Percentiles rank a stretch among this genome's conserved stretches.
Evolutionary conservation across 495 filamentous ascomycete species (phyloP).

Genomic region (Neurospora sp.): DNA sequence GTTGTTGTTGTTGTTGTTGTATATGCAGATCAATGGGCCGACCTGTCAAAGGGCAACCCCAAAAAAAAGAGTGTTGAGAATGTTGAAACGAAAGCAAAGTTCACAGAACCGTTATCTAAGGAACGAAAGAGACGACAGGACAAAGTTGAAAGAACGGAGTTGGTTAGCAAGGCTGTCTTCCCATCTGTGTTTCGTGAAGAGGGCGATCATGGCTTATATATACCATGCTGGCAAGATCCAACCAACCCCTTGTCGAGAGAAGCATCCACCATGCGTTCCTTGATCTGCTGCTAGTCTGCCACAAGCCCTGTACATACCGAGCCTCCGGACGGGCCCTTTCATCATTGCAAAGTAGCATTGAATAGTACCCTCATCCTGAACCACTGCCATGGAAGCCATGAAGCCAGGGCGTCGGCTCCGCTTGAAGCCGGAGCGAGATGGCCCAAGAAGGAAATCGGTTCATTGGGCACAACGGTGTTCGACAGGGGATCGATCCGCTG

Average conservation of each 20-base stretch:
- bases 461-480: neutral
- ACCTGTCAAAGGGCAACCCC: slow-evolving; percentile 25
- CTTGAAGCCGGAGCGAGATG: slow-evolving; percentile 21
- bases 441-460: slow-evolving; percentile 8
- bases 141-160: neutral
- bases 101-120: slow-evolving; percentile 34
- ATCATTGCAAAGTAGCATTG: neutral
- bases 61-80: slow-evolving; percentile 26
- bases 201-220: slow-evolving; percentile 12
- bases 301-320: slow-evolving; percentile 1
- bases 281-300: neutral
- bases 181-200: neutral
- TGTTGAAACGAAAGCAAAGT: slow-evolving; percentile 22
- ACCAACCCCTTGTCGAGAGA: neutral
- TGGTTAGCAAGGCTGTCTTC: neutral
- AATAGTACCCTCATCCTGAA: neutral
- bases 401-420: slow-evolving; percentile 10
- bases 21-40: slow-evolving; percentile 19
- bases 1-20: neutral
- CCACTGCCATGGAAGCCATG: slow-evolving; percentile 11
- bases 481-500: slow-evolving; percentile 2
- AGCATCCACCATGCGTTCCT: slow-evolving; percentile 5
- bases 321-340: neutral
- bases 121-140: slow-evolving; percentile 16
- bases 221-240: neutral